phyloP scores from a whole-genome alignment of 192 early-diverging fungal genomes.

The Coemansia aciculifera region DNA sequence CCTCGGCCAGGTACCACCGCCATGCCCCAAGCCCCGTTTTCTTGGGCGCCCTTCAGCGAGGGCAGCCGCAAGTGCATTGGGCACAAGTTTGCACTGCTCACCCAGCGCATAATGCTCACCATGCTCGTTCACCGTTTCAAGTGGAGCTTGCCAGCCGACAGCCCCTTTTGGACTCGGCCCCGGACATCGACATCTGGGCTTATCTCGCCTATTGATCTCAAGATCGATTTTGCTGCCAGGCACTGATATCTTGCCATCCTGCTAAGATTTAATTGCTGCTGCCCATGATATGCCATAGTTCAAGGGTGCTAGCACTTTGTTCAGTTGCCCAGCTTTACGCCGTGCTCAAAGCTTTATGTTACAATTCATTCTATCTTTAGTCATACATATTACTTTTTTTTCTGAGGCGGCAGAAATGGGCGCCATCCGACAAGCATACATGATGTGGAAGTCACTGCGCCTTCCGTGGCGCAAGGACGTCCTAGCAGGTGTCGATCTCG shows the following conservation, averaged over 20 bases:
- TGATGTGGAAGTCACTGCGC: constrained; percentile 46
- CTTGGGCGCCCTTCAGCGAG: constrained; percentile 62
- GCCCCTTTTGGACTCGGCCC: constrained; percentile 34
- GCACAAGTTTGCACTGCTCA: constrained; percentile 60
- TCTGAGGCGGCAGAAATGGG: constrained; percentile 11
- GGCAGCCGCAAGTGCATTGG: constrained; percentile 62
- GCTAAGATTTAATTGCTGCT: neutral
- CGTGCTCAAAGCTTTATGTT: neutral
- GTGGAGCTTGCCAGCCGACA: constrained; percentile 44
- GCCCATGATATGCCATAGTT: constrained; percentile 2
- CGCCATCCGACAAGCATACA: constrained; percentile 19
- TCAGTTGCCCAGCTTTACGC: neutral
- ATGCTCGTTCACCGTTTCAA: constrained; percentile 53
- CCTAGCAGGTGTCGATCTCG: constrained; percentile 39
- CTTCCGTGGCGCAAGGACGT: constrained; percentile 49
- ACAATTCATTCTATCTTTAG: no score
- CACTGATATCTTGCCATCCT: neutral
- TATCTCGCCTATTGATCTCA: constrained; percentile 44
- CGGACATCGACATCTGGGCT: constrained; percentile 36
- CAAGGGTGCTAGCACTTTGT: neutral
- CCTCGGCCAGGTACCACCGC: neutral
- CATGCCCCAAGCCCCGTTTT: constrained; percentile 22
- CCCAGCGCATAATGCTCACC: constrained; percentile 60
- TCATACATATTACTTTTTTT: neutral
- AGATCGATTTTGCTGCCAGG: constrained; percentile 26